Conservation (phyloP, 352 stramenopile species). For the Globisporangium parvum region DNA sequence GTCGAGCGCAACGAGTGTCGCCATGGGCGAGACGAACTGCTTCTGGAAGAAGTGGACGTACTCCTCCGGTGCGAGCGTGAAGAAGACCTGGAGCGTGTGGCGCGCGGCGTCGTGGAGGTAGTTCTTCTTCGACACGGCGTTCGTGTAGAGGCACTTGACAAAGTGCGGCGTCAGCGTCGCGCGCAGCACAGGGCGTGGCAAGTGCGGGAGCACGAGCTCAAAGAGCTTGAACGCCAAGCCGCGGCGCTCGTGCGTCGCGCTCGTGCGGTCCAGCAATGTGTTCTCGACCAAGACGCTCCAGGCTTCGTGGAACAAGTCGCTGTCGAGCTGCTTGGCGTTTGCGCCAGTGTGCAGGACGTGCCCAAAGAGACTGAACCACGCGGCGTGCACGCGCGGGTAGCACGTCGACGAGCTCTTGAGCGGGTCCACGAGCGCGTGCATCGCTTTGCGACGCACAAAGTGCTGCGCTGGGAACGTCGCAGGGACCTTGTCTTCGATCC, state of each 20-base stretch:
- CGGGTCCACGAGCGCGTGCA: conserved; percentile 55
- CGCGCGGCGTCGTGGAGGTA: conserved; percentile 76
- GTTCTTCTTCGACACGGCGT: conserved; percentile 72
- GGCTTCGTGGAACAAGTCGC: conserved; percentile 65
- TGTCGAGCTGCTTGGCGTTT: conserved; percentile 33
- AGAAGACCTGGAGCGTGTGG: conserved; percentile 63
- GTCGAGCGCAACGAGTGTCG: conserved; percentile 40
- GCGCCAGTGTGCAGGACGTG: conserved; percentile 51
- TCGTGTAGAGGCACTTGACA: conserved; percentile 81
- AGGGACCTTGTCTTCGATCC: conserved; percentile 30
- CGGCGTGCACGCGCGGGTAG: conserved; percentile 76
- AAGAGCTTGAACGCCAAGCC: conserved; percentile 81
- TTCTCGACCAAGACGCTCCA: conserved; percentile 84
- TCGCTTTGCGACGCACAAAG: conserved; percentile 51
- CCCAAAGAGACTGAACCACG: conserved; percentile 72
- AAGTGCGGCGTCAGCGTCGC: conserved; percentile 70
- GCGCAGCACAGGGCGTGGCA: conserved; percentile 44
- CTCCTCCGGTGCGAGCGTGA: conserved; percentile 34
- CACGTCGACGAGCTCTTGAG: conserved; percentile 59
- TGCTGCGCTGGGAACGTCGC: conserved; percentile 31
- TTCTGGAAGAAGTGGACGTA: conserved; percentile 71
- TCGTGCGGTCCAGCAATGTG: conserved; percentile 37
- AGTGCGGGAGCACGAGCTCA: conserved; percentile 50
- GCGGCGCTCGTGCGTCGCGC: conserved; percentile 70
- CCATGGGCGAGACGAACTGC: conserved; percentile 58